A percentile compares a stretch with the other conserved stretches of the same genome.
Evolutionary conservation across 768 basidiomycete species (phyloP).

Genomic region (Termitomyces sp.): DNA sequence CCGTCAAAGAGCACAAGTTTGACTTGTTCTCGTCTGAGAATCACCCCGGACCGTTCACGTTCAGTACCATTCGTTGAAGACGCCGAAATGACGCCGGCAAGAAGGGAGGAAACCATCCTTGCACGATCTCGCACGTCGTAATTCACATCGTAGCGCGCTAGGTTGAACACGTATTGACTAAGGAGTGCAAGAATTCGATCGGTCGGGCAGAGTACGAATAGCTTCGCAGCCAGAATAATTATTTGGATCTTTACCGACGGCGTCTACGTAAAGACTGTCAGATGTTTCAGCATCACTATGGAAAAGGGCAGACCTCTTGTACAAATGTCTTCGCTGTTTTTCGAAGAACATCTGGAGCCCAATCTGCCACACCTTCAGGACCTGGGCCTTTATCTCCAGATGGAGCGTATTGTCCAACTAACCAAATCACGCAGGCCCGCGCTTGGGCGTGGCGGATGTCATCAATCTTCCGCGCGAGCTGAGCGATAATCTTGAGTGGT

Average conservation of each 20-base stretch:
- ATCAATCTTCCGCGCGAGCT: constrained; percentile 72
- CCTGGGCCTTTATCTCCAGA: constrained; percentile 25
- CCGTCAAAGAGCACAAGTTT: constrained; percentile 74
- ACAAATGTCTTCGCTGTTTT: constrained; percentile 68
- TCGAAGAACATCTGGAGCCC: constrained; percentile 90
- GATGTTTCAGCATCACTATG: neutral
- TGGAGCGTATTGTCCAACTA: constrained; percentile 83
- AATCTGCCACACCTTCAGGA: constrained; percentile 57
- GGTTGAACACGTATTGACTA: constrained; percentile 66
- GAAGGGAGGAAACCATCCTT: constrained; percentile 68
- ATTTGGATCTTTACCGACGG: constrained; percentile 75
- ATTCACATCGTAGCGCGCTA: constrained; percentile 83
- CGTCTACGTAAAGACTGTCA: constrained; percentile 30
- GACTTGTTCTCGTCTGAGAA: constrained; percentile 80
- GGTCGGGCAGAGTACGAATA: constrained; percentile 62
- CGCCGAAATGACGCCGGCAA: constrained; percentile 42
- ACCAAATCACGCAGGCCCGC: constrained; percentile 85
- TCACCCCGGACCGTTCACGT: constrained; percentile 58
- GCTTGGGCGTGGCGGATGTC: constrained; percentile 77
- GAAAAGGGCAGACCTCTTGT: constrained; percentile 48
- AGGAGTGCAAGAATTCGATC: constrained; percentile 47
- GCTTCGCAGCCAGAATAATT: constrained; percentile 81
- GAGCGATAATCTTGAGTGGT: constrained; percentile 66
- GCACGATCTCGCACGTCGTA: constrained; percentile 92
- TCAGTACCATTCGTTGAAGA: constrained; percentile 28